A percentile compares a stretch with the other conserved stretches of the same genome.
phyloP scores from a whole-genome alignment of 768 basidiomycete genomes.

The Dentipellis sp. region DNA sequence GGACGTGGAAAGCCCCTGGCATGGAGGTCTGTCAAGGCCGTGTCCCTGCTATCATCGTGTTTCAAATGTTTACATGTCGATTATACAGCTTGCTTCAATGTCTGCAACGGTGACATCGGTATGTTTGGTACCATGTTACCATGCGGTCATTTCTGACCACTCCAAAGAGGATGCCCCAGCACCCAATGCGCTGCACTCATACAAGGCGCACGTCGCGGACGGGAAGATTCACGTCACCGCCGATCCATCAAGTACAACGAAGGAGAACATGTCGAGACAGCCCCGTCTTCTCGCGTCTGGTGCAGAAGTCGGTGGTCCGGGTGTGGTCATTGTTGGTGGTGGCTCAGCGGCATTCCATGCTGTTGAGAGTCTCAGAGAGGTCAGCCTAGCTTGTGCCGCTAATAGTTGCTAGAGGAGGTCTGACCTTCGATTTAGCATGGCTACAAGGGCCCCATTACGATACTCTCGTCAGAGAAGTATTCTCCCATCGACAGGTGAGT shows the following conservation, averaged over 20 bases:
- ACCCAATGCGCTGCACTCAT: constrained; percentile 69
- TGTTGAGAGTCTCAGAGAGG: constrained; percentile 77
- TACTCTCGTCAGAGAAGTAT: constrained; percentile 72
- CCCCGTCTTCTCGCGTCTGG: constrained; percentile 44
- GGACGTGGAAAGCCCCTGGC: constrained; percentile 56
- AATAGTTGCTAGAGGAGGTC: not conserved
- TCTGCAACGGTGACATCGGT: constrained; percentile 79
- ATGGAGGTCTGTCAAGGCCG: constrained; percentile 49
- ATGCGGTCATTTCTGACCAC: constrained; percentile 11
- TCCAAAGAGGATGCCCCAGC: constrained; percentile 80
- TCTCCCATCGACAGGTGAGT: constrained; percentile 75
- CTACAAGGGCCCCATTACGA: constrained; percentile 65
- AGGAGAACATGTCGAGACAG: constrained; percentile 56
- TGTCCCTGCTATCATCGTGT: not conserved
- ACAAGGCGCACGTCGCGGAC: constrained; percentile 53
- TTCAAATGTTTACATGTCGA: not conserved
- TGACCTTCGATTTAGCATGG: constrained; percentile 42
- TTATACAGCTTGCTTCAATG: constrained; percentile 72
- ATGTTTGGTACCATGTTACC: not conserved
- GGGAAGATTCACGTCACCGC: constrained; percentile 80
- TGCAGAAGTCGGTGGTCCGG: constrained; percentile 40
- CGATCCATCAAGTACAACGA: constrained; percentile 46
- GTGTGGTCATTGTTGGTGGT: constrained; percentile 80
- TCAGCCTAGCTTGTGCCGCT: constrained; percentile 21
- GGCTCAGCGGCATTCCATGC: constrained; percentile 72